Base-by-base conservation (phyloP, 768 basidiomycete genomes). In the Boletus sp. region DNA sequence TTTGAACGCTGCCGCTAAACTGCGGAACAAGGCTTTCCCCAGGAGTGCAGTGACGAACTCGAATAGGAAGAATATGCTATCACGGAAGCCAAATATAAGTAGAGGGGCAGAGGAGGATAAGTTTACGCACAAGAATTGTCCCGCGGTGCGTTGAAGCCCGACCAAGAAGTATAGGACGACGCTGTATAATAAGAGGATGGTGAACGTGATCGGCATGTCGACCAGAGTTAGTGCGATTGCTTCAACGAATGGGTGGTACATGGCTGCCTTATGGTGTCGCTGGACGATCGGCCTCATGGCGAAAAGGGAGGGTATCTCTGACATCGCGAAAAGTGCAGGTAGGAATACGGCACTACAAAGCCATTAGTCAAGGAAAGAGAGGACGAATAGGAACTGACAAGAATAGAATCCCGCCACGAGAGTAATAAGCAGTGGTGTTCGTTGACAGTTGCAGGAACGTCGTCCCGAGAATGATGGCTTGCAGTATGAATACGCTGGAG, bases 391-490 rank as follows among this genome's bases (percentile, higher is more conserved):
- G 4, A n/a, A 76, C 82, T 33, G 61, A 87, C 81, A 93, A 90
- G 80, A 92, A 92, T 14, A 93, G 76, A 35, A 89, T 79, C 66
- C 91, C 91, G n/a, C 91, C 91, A 24, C 91, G 83, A 36, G 87
- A 85, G n/a, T 54, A 72, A 40, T 47, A 73, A 7, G 51, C 58
- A 0, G 62, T 56, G 6, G 82, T 81, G 32, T 64, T 71, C 17
- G 73, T 65, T 0, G 75, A 67, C 33, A 80, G 60, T n/a, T 74
- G 64, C 57, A 77, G 77, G 72, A 81, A 83, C 37, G 80, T 74
- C n/a, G 76, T 77, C 46, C 68, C 71, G n/a, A 71, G 37, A 29
- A 70, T 68, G 48, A 73, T 60, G n/a, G 70, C 67, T 59, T 71
- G 68, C n/a, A 72, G 33, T 10, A 73, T 20, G 30, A 54, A 62